These are phyloP conservation scores for Suillus tomentosus DNA, from an alignment of 768 basidiomycete species.

Conservation along the genomic window DNA sequence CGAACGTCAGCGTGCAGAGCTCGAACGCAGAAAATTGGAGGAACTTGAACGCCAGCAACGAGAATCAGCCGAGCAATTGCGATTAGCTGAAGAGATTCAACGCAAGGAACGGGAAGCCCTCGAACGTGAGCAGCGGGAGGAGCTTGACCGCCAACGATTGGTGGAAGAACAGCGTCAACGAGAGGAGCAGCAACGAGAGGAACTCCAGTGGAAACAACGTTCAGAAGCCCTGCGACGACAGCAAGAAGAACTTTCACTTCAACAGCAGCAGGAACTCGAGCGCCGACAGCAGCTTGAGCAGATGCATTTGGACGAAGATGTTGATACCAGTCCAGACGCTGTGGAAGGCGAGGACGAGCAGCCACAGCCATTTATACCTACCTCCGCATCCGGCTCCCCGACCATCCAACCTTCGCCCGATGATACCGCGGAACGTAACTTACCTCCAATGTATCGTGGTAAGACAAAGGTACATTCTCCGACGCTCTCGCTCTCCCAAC, in stretches of 20 bases:
- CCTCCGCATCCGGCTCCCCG: slow-evolving; percentile 1
- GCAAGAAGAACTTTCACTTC: slow-evolving; percentile 4
- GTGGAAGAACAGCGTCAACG: slow-evolving; percentile 3
- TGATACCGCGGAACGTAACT: background rate
- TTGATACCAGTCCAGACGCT: slow-evolving; percentile 30
- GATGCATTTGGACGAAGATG: slow-evolving; percentile 17
- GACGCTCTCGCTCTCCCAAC: background rate
- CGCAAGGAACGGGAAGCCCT: slow-evolving; percentile 1
- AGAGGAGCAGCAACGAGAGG: background rate
- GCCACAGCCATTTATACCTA: background rate
- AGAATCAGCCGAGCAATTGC: slow-evolving; percentile 13
- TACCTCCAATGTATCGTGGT: slow-evolving; percentile 6
- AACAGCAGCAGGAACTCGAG: slow-evolving; percentile 8
- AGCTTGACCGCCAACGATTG: background rate
- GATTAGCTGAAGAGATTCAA: slow-evolving; percentile 7
- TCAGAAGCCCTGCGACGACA: slow-evolving; percentile 5
- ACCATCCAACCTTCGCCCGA: background rate
- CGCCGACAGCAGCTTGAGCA: slow-evolving; percentile 8
- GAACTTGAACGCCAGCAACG: slow-evolving; percentile 13
- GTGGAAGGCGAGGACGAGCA: slow-evolving; percentile 49
- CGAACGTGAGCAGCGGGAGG: slow-evolving; percentile 3
- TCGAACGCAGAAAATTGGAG: slow-evolving; percentile 13
- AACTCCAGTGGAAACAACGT: slow-evolving; percentile 9
- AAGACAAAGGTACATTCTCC: slow-evolving; percentile 4
- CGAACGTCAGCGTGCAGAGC: slow-evolving; percentile 28